A percentile compares a stretch with the other conserved stretches of the same genome.
These are phyloP conservation scores for Ilyonectria sp. DNA, from an alignment of 2,329 filamentous ascomycete species.

Conservation along the genomic window DNA sequence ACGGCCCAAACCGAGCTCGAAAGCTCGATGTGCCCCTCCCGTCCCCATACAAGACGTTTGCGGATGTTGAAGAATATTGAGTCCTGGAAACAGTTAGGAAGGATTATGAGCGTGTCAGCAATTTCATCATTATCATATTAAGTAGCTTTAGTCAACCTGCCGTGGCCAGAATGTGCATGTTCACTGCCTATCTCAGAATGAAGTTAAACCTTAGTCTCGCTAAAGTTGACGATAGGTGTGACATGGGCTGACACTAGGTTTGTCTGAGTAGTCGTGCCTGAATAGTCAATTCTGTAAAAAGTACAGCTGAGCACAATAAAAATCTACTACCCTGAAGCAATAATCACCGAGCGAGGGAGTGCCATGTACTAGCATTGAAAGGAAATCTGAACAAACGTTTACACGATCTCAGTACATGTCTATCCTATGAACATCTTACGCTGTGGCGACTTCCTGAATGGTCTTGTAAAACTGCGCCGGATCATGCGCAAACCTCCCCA, in stretches of 20 bases:
- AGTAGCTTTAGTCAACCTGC: background rate
- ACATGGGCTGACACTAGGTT: too few species aligned
- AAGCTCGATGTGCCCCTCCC: slow-evolving; percentile 17
- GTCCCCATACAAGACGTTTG: slow-evolving; percentile 15
- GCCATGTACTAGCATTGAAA: too few species aligned
- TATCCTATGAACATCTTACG: slow-evolving; percentile 38
- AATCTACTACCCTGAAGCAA: too few species aligned
- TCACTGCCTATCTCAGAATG: too few species aligned
- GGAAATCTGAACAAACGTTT: background rate
- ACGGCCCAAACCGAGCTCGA: slow-evolving; percentile 9
- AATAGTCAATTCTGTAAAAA: too few species aligned
- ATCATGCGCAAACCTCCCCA: slow-evolving; percentile 87
- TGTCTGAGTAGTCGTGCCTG: too few species aligned
- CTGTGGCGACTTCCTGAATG: slow-evolving; percentile 77
- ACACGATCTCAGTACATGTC: background rate
- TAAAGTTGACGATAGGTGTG: too few species aligned
- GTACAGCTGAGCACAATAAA: too few species aligned
- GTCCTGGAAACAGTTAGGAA: background rate
- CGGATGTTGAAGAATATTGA: slow-evolving; percentile 20
- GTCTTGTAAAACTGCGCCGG: slow-evolving; percentile 80
- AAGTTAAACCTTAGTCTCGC: too few species aligned
- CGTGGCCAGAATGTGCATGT: background rate
- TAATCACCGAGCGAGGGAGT: too few species aligned
- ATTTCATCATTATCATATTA: background rate
- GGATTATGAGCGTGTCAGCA: background rate